phyloP scores from a whole-genome alignment of 805 yeast genomes.

The Lachancea thermotolerans region DNA sequence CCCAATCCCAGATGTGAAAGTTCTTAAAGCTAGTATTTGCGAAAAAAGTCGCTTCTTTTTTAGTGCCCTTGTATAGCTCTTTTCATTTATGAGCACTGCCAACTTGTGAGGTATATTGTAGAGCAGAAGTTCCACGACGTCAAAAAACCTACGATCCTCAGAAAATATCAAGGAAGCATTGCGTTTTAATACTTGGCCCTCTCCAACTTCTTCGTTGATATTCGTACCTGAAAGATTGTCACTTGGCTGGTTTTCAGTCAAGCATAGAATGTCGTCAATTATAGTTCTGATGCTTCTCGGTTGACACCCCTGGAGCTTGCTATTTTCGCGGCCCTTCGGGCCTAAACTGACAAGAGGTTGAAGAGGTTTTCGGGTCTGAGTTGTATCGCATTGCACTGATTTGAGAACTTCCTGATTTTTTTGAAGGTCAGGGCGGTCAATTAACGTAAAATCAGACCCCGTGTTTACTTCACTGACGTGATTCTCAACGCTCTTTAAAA shows the following conservation, averaged over 20 bases:
- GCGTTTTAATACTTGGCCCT: slow-evolving; percentile 14
- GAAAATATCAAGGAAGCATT: slow-evolving; percentile 55
- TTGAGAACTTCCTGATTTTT: slow-evolving; percentile 1
- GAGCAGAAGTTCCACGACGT: slow-evolving; percentile 60
- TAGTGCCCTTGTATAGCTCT: slow-evolving; percentile 51
- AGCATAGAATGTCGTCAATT: not conserved
- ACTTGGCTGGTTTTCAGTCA: slow-evolving; percentile 3
- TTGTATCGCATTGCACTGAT: not conserved
- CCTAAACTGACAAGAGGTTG: not conserved
- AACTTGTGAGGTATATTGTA: slow-evolving; percentile 20
- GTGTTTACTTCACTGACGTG: slow-evolving; percentile 44
- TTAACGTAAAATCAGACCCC: slow-evolving; percentile 37
- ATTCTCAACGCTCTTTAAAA: slow-evolving; percentile 48
- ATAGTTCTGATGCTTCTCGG: slow-evolving; percentile 2
- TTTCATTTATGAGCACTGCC: slow-evolving; percentile 30
- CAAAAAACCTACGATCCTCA: slow-evolving; percentile 71
- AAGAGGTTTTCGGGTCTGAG: not conserved
- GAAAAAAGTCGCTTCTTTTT: slow-evolving; percentile 53
- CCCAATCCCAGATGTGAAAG: slow-evolving; percentile 45
- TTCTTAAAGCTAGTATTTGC: slow-evolving; percentile 56
- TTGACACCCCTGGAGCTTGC: not conserved
- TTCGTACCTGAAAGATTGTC: not conserved
- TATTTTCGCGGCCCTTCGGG: not conserved
- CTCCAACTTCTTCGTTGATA: slow-evolving; percentile 12
- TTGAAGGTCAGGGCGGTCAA: slow-evolving; percentile 7